These are phyloP conservation scores for Aspergillus eucalypticola DNA, from an alignment of 2,329 filamentous ascomycete species.

Conservation along the genomic window DNA sequence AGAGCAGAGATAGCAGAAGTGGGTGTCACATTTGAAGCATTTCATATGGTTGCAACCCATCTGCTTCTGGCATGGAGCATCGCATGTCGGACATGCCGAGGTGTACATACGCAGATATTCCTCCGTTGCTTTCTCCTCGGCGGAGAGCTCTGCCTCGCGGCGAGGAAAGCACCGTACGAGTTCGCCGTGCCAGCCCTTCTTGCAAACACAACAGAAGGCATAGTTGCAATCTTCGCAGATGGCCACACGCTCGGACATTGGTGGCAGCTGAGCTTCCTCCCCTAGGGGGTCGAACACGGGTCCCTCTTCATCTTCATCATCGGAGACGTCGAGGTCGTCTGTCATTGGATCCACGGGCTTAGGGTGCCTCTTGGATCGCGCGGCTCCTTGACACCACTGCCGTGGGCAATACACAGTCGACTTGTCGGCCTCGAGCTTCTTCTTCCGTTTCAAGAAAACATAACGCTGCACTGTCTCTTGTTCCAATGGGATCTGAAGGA, in stretches of 20 bases:
- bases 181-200: slow-evolving; percentile 89
- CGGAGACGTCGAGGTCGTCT: slow-evolving; percentile 50
- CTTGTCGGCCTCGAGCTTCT: slow-evolving; percentile 86
- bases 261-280: slow-evolving; percentile 44
- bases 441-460: slow-evolving; percentile 87
- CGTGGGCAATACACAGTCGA: slow-evolving; percentile 90
- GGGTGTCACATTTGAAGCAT: slow-evolving; percentile 82
- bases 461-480: slow-evolving; percentile 79
- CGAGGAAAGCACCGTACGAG: slow-evolving; percentile 70
- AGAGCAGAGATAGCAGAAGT: slow-evolving; percentile 94
- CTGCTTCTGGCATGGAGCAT: slow-evolving; percentile 81
- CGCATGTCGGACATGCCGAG: slow-evolving; percentile 85
- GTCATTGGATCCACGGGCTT: slow-evolving; percentile 69
- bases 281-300: slow-evolving; percentile 47
- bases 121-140: slow-evolving; percentile 81
- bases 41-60: slow-evolving; percentile 97
- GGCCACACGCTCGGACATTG: slow-evolving; percentile 66
- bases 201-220: slow-evolving; percentile 79
- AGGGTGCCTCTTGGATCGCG: slow-evolving; percentile 70
- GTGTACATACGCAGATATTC: slow-evolving; percentile 82
- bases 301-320: slow-evolving; percentile 54
- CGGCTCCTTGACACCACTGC: slow-evolving; percentile 87
- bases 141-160: slow-evolving; percentile 67
- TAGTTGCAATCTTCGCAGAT: slow-evolving; percentile 88
- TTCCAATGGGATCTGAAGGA: slow-evolving; percentile 72